Conservation (phyloP, 228 moss, liverwort and hornwort species). For the Sphagnum magellanicum region DNA sequence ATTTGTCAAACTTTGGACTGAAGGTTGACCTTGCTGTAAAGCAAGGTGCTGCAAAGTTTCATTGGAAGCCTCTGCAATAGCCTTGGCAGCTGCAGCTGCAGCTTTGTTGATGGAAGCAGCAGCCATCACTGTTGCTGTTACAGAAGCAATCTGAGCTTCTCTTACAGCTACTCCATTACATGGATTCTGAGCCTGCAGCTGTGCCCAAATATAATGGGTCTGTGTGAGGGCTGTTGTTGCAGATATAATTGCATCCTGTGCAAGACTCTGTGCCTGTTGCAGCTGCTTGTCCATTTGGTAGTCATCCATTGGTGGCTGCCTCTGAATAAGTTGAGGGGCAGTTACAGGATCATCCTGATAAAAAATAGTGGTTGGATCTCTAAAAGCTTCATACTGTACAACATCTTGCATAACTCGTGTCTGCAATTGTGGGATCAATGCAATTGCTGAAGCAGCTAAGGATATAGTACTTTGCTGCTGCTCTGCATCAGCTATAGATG, state of each 20-base stretch:
- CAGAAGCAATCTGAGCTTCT: constrained; percentile 32
- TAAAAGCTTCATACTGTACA: constrained; percentile 2
- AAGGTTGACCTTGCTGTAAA: not conserved
- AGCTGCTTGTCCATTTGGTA: constrained; percentile 12
- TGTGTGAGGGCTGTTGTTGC: constrained; percentile 11
- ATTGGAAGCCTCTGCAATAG: constrained; percentile 34
- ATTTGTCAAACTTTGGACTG: not conserved
- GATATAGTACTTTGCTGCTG: constrained; percentile 1
- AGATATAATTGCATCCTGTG: constrained; percentile 23
- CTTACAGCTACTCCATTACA: constrained; percentile 11
- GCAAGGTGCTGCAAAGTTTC: constrained; percentile 30
- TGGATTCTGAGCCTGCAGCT: constrained; percentile 20
- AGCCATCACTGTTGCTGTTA: constrained; percentile 29
- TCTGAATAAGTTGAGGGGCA: constrained; percentile 4
- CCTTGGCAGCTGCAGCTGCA: constrained; percentile 45
- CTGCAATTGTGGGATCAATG: not conserved
- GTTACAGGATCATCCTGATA: constrained; percentile 3
- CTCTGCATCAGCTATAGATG: not conserved
- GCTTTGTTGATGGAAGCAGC: constrained; percentile 40
- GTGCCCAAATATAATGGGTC: constrained; percentile 21
- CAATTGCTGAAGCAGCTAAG: constrained; percentile 1
- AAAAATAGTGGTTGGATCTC: constrained; percentile 5
- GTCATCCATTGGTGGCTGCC: not conserved
- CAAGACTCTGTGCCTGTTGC: constrained; percentile 21
- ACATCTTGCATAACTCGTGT: constrained; percentile 3